Conservation (phyloP, 768 basidiomycete species). For the Auriscalpium vulgare region DNA sequence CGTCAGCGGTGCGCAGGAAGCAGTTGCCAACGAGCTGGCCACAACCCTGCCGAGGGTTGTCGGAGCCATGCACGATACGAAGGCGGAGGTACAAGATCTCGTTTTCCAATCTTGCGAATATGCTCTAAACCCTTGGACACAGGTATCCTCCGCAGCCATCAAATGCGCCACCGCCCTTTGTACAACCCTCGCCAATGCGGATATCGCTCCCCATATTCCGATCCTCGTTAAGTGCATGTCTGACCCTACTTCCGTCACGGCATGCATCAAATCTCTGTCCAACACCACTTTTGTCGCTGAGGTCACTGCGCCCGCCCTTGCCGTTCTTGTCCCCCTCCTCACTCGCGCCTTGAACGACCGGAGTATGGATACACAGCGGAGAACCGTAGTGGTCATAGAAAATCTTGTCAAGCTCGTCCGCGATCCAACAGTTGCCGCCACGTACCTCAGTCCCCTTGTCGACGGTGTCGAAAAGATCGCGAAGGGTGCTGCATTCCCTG, state of each 20-base stretch:
- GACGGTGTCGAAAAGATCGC: conserved; percentile 89
- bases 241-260: conserved; percentile 78
- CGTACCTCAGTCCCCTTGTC: conserved; percentile 79
- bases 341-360: conserved; percentile 89
- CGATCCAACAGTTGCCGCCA: conserved; percentile 81
- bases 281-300: conserved; percentile 96
- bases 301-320: conserved; percentile 92
- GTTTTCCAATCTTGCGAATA: neutral
- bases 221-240: conserved; percentile 92
- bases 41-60: conserved; percentile 81
- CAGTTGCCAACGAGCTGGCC: conserved; percentile 79
- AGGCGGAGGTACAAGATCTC: conserved; percentile 62
- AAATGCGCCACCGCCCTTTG: conserved; percentile 90
- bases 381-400: conserved; percentile 89
- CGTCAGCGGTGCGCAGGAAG: conserved; percentile 57
- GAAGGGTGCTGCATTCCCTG: conserved; percentile 89
- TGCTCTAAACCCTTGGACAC: neutral
- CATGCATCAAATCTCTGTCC: conserved; percentile 91
- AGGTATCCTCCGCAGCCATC: conserved; percentile 81
- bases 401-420: conserved; percentile 97
- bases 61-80: conserved; percentile 92
- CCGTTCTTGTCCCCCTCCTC: conserved; percentile 89
- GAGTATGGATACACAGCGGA: conserved; percentile 93
- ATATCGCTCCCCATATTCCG: conserved; percentile 83
- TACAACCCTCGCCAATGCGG: conserved; percentile 86